Base-by-base conservation (phyloP, 768 basidiomycete genomes). In the Trametes meyenii region DNA sequence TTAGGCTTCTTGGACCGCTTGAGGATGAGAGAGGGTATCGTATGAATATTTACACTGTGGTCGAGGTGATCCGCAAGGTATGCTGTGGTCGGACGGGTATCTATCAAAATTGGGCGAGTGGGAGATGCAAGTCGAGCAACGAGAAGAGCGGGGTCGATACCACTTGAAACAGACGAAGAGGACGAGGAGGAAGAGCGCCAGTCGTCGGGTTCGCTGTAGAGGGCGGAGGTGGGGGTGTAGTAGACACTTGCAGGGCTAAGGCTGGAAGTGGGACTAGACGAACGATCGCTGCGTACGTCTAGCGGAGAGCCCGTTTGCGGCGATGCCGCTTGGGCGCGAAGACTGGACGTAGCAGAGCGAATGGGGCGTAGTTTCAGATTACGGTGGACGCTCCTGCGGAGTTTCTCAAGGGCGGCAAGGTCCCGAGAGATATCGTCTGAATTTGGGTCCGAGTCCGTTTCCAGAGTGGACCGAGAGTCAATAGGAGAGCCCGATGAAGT, bases 21-120 rank as follows among this genome's bases (percentile, higher is more conserved):
- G 67, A 95, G 85, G 69, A 97, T 94, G 69, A 97, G 85, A 24
- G 92, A 90, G 0, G 95, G 94, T 44, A 97, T 90, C 35, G 67
- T 64, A 35, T 89, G 89, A 50, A 97, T 81, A 74, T 95, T 95
- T 61, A 94, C 83, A 72, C 88, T 90, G 65, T 85, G 77, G 40
- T 78, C 71, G 53, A 97, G 74, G 72, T 87, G 91, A 58, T 80
- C 81, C 2, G 84, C 76, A 38, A 87, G 78, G 75, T 86, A 92
- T 11, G 85, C 78, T 0, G 83, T 78, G 19, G 86, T 79, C 3
- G 90, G 85, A 4, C 94, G 85, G 40, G 91, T 92, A 74, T 97
- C 94, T 70, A 96, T 82, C 60, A 96, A 75, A 23, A 95, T 77
- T 10, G 92, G 90, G 2, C 81, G 83, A n/a, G 81, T 78, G 48